Percentiles rank a stretch among this genome's conserved stretches.
These are phyloP conservation scores for Quaeritorhiza haematococci DNA, from an alignment of 371 early-diverging fungal genomes.

Conservation along the genomic window DNA sequence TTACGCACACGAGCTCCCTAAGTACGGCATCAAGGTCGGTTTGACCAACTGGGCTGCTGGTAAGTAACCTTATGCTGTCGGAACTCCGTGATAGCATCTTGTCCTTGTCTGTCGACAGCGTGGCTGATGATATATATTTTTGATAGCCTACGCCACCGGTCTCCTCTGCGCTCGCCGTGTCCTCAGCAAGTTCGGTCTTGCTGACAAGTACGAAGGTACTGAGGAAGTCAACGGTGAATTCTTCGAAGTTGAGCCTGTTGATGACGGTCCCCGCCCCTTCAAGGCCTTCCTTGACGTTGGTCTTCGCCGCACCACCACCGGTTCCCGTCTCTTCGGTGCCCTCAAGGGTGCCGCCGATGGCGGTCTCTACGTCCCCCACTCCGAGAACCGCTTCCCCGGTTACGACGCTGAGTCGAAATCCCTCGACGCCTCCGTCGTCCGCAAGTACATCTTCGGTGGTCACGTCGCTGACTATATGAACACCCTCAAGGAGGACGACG, in stretches of 20 bases:
- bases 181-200: slow-evolving; percentile 92
- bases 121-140: slow-evolving; percentile 1
- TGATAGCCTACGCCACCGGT: slow-evolving; percentile 94
- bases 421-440: slow-evolving; percentile 93
- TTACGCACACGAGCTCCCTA: slow-evolving; percentile 97
- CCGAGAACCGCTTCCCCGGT: slow-evolving; percentile 97
- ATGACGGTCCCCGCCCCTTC: slow-evolving; percentile 96
- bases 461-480: slow-evolving; percentile 99
- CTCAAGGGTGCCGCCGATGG: slow-evolving; percentile 99
- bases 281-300: slow-evolving; percentile 99
- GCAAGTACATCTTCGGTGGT: slow-evolving; percentile 98
- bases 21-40: slow-evolving; percentile 98
- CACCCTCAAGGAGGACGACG: slow-evolving; percentile 95
- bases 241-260: slow-evolving; percentile 80
- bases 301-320: slow-evolving; percentile 97
- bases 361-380: slow-evolving; percentile 98
- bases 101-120: neutral
- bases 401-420: slow-evolving; percentile 86
- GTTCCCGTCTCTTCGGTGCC: slow-evolving; percentile 98
- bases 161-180: slow-evolving; percentile 96
- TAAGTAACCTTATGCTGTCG: slow-evolving; percentile 7
- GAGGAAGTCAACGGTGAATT: slow-evolving; percentile 90
- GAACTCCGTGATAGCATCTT: neutral
- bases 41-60: slow-evolving; percentile 99
- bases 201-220: slow-evolving; percentile 94